Evolutionary conservation across 2,329 filamentous ascomycete species (phyloP), one percentile per base, ranked within the genome.

Genomic region (Sordariomycetes sp.): DNA sequence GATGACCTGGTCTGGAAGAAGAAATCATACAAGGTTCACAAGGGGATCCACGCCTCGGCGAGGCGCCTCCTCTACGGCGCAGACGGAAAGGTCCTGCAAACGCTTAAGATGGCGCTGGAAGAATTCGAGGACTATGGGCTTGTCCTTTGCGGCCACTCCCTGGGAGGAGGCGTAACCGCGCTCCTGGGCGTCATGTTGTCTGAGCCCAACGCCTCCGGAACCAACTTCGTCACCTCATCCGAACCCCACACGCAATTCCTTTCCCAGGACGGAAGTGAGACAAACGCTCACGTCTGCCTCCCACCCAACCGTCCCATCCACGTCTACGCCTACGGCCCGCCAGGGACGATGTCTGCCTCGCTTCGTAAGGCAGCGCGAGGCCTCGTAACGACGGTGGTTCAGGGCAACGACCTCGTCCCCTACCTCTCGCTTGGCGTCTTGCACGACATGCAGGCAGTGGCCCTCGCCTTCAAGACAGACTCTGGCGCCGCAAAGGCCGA

Each of bases 271-370:
- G 55, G 61, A n/a, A 56, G 59, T 42, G 53, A 28, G 36, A 35
- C 59, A 58, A 36, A 56, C 39, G 53, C 57, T 4, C 69, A 72
- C 20, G 68, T 82, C 35, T 76, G 74, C 20, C 75, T 90, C 0
- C 87, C 87, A 0, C 63, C 84, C 0, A 82, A 84, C 17, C 79
- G 87, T 0, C 84, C 85, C 2, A 86, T 90, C 22, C 87, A 91
- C 63, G 87, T 90, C 13, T 91, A 89, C 65, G 85, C 87, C 7
- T 91, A 90, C 65, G 87, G 87, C 0, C 84, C 87, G 1, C 86
- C 87, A 0, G 81, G 85, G 0, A 86, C 85, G 15, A 82, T 90
- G 78, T 88, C 85, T 0, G 76, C 85, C 0, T 80, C 83, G 2
- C 76, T 91, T 8, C 81, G 86, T 50, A 79, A 80, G 59, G 84